A percentile compares a stretch with the other conserved stretches of the same genome.
Evolutionary conservation across 1,284 basidiomycete genomes (phyloP).

Genomic region (Apiotrichum gracile): DNA sequence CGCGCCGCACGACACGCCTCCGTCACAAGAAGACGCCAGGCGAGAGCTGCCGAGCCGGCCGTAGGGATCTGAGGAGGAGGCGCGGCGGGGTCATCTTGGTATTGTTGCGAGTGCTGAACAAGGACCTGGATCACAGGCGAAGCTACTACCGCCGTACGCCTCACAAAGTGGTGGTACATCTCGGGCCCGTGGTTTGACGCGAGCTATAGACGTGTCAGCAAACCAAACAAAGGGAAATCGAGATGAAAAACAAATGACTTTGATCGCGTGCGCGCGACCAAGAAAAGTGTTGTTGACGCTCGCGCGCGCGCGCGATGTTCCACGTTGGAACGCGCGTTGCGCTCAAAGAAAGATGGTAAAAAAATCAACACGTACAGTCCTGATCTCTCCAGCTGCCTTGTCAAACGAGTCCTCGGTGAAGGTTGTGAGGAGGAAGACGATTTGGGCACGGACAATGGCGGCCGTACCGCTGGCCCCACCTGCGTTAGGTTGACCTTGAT

Average conservation of each 20-base stretch:
- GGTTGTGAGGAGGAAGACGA: constrained; percentile 87
- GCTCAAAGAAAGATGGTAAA: neutral
- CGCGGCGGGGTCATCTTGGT: constrained; percentile 39
- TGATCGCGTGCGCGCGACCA: neutral
- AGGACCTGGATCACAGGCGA: constrained; percentile 43
- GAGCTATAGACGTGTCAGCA: constrained; percentile 54
- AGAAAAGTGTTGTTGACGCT: neutral
- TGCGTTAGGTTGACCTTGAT: neutral
- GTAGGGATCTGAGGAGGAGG: constrained; percentile 39
- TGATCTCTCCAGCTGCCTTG: constrained; percentile 82
- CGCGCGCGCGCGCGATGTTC: neutral
- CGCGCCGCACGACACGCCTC: constrained; percentile 43
- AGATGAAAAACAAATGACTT: neutral
- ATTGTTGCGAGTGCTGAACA: constrained; percentile 38
- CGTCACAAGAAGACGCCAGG: constrained; percentile 43
- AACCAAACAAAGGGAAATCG: constrained; percentile 2
- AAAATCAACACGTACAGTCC: constrained; percentile 61
- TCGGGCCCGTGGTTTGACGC: constrained; percentile 90
- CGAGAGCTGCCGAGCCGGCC: constrained; percentile 32
- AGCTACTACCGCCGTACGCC: constrained; percentile 74
- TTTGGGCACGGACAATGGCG: constrained; percentile 54
- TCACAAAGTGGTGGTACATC: constrained; percentile 91
- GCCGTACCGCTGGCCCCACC: constrained; percentile 29
- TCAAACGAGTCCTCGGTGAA: constrained; percentile 92
- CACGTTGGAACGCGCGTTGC: too few relatives aligned